phyloP scores from a whole-genome alignment of 495 filamentous ascomycete species.

The Pyrenula aspistea region DNA sequence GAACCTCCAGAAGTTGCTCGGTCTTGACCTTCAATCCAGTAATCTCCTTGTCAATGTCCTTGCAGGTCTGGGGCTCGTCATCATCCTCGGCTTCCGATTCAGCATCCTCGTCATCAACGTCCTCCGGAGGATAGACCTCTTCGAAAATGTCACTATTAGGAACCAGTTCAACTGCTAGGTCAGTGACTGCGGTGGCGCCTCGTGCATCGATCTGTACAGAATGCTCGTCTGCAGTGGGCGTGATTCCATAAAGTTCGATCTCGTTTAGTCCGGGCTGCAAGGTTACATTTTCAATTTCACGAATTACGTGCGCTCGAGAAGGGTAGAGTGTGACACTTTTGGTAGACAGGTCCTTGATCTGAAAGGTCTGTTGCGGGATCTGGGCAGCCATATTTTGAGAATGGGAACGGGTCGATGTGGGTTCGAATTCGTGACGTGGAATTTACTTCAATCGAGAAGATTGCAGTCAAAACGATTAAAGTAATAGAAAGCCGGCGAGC shows the following conservation, averaged over 20 bases:
- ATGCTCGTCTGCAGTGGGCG: constrained; percentile 49
- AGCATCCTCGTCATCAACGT: constrained; percentile 23
- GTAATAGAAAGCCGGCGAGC: not conserved
- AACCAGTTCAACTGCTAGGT: constrained; percentile 51
- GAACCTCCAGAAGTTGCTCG: constrained; percentile 16
- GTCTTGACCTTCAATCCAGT: constrained; percentile 10
- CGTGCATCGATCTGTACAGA: constrained; percentile 62
- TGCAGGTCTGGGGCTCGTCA: constrained; percentile 11
- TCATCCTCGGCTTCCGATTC: constrained; percentile 4
- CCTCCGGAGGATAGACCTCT: constrained; percentile 40
- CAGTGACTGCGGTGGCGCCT: constrained; percentile 46
- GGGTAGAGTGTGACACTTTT: constrained; percentile 52
- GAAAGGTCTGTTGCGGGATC: constrained; percentile 8
- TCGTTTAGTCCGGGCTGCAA: constrained; percentile 47
- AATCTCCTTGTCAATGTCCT: constrained; percentile 11
- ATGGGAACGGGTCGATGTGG: not conserved
- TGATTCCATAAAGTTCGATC: constrained; percentile 52
- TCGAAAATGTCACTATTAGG: constrained; percentile 46
- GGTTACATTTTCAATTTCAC: constrained; percentile 47
- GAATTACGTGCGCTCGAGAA: constrained; percentile 44
- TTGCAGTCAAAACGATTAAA: not conserved
- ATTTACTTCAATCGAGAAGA: no score
- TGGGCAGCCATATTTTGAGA: not conserved
- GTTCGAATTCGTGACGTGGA: not conserved
- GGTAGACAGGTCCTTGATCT: constrained; percentile 41